Base-by-base conservation (phyloP, 305 asterid genomes). In the Fraxinus platypoda region DNA sequence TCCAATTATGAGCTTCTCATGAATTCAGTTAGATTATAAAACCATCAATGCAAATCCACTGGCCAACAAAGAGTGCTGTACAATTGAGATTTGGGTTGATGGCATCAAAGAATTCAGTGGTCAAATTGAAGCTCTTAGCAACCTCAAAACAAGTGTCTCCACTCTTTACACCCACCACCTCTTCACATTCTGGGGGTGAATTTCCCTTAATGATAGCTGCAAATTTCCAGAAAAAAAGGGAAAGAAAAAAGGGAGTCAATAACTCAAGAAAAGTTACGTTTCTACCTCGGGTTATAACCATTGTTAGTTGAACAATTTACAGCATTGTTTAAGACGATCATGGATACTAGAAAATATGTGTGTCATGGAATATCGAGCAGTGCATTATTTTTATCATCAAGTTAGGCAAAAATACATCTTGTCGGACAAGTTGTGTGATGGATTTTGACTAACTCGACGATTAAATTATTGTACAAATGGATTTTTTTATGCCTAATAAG, bases 11-110 rank as follows among this genome's bases (percentile, higher is more conserved):
- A 59, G 28, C 72, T 21, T 9, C 31, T 9, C 13, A 8, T 3
- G 6, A 64, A 9, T 21, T 64, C 72, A 68, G 4, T 26, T 68
- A 28, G 5, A 11, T 26, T 28, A 68, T 26, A 26, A 28, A 68
- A 35, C 86, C 89, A 41, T 79, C 74, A 28, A 86, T 31, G 41
- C 90, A 86, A 13, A 88, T 72, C 90, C 90, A 88, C 41, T 88
- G 87, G 19, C 90, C 90, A 2, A 86, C 57, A 52, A 88, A 88
- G 34, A 88, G 84, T 9, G 21, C 35, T 8, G 82, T n/a, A 6
- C 90, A 86, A 5, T 84, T 72, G 80, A 88, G 83, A 59, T 88
- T 88, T 3, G 89, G 91, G 66, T 88, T 88, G 11, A 88, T 37
- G 15, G 38, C 82, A 17, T 17, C 31, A 62, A 84, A 88, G 26